These are phyloP conservation scores for Paramecium tetraurelia DNA, from an alignment of 73 alveolate species.

Conservation along the genomic window DNA sequence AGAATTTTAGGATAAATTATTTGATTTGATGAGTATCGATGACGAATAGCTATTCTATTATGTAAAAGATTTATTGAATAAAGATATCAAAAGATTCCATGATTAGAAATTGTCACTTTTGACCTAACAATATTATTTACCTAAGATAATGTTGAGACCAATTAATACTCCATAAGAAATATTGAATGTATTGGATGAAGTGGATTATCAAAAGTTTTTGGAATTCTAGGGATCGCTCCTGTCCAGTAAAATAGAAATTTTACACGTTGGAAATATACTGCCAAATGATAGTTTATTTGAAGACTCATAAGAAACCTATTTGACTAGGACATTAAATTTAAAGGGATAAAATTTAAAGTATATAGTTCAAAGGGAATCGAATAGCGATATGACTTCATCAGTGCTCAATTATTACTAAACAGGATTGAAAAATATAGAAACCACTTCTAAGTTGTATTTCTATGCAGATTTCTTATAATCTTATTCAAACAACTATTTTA, in stretches of 20 bases:
- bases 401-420: constrained; percentile 10
- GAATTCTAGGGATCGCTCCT: neutral
- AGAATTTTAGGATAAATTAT: constrained; percentile 23
- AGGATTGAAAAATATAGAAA: neutral
- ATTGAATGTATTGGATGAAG: neutral
- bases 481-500: neutral
- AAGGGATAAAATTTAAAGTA: neutral
- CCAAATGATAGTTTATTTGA: neutral
- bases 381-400: neutral
- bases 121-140: neutral
- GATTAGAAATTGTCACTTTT: constrained; percentile 23
- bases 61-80: neutral
- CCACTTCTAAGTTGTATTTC: neutral
- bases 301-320: neutral
- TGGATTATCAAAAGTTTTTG: neutral
- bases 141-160: constrained; percentile 35
- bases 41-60: neutral
- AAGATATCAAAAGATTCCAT: constrained; percentile 26
- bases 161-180: constrained; percentile 29
- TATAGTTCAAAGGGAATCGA: neutral
- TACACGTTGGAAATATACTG: neutral
- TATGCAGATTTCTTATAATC: neutral
- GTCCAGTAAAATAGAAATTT: neutral
- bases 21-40: neutral
- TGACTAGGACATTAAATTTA: constrained; percentile 12